phyloP scores from a whole-genome alignment of 2,329 filamentous ascomycete genomes.

The Beauveria sp. region DNA sequence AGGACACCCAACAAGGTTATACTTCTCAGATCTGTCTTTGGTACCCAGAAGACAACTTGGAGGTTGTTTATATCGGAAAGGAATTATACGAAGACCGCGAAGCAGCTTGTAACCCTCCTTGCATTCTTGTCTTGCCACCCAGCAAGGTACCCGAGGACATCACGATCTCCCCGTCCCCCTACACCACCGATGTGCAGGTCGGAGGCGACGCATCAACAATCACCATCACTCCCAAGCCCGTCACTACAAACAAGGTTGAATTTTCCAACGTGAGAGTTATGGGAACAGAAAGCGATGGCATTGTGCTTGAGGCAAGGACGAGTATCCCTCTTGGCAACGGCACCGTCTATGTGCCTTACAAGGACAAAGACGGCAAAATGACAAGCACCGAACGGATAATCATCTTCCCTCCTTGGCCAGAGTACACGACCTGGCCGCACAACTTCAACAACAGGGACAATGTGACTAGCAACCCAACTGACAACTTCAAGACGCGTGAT shows the following conservation, averaged over 20 bases:
- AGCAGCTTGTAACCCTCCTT: conserved; percentile 12
- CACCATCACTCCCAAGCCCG: conserved; percentile 12
- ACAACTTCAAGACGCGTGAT: too few relatives aligned
- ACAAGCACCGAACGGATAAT: background rate
- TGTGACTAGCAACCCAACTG: too few relatives aligned
- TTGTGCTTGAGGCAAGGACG: background rate
- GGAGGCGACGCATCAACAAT: background rate
- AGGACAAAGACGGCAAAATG: background rate
- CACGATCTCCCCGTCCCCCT: conserved; percentile 13
- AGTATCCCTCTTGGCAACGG: background rate
- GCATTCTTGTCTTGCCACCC: conserved; percentile 18
- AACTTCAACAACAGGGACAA: background rate
- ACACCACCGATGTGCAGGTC: conserved; percentile 16
- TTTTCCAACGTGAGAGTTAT: background rate
- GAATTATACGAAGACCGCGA: conserved; percentile 11
- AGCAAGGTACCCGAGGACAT: conserved; percentile 12
- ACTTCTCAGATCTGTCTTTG: conserved; percentile 20
- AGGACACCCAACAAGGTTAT: conserved; percentile 16
- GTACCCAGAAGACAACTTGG: conserved; percentile 16
- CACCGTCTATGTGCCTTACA: background rate
- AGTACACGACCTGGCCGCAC: background rate
- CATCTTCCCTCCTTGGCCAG: background rate
- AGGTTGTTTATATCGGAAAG: conserved; percentile 17
- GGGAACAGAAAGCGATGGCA: background rate
- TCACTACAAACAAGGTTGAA: conserved; percentile 9